Conservation (phyloP, 441 rosid species). For the Adansonia madagascariensis region DNA sequence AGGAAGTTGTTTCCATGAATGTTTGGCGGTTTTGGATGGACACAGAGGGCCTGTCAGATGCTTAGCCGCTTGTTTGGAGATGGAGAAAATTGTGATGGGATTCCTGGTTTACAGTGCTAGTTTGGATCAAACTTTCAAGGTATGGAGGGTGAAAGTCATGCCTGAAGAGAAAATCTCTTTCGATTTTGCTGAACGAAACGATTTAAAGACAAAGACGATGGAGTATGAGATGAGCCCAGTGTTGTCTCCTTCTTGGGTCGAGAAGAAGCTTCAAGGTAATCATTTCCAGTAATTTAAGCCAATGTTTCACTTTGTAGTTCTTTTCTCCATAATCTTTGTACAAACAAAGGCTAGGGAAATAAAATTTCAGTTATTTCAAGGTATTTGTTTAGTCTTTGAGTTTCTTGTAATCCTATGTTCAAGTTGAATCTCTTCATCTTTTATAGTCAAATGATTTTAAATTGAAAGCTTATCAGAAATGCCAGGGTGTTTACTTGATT, state of each 20-base stretch:
- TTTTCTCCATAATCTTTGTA: background rate
- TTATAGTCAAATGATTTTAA: no score
- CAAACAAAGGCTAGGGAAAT: constrained; percentile 10
- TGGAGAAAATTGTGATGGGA: constrained; percentile 52
- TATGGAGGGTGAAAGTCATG: constrained; percentile 58
- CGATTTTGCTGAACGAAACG: constrained; percentile 30
- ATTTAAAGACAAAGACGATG: constrained; percentile 24
- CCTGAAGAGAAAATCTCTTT: constrained; percentile 39
- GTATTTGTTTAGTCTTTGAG: background rate
- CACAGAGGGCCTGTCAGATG: constrained; percentile 62
- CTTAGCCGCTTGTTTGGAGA: constrained; percentile 46
- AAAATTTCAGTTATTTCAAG: background rate
- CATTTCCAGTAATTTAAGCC: constrained; percentile 32
- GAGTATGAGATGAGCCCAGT: constrained; percentile 55
- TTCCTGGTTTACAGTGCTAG: constrained; percentile 56
- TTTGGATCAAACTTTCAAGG: constrained; percentile 54
- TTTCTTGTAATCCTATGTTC: no score
- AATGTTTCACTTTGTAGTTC: background rate
- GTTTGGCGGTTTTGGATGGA: constrained; percentile 58
- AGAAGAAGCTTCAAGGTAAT: constrained; percentile 44
- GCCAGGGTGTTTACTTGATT: background rate
- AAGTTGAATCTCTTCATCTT: no score
- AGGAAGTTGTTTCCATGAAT: constrained; percentile 54
- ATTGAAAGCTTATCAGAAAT: no score
- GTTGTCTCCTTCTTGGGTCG: constrained; percentile 67